Percentiles rank a stretch among this genome's conserved stretches.
Conservation (phyloP, 352 stramenopile genomes). For the Pseudoperonospora humuli region DNA sequence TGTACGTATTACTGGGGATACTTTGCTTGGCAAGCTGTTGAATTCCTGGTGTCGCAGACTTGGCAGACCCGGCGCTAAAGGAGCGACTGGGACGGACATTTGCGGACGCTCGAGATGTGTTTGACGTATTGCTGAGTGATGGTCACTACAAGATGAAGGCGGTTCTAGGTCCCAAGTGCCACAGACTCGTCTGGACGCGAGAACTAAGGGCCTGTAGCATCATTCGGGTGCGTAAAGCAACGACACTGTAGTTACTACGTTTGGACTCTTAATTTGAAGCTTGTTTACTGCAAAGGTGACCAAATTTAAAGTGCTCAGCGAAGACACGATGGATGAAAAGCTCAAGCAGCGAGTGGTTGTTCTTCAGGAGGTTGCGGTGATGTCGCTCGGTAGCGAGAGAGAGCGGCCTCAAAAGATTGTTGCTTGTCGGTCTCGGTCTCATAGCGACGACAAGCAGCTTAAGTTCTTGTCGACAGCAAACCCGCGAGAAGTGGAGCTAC, state of each 20-base stretch:
- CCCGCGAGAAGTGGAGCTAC: conserved; percentile 33
- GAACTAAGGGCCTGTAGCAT: conserved; percentile 24
- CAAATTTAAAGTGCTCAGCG: conserved; percentile 23
- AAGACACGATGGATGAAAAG: conserved; percentile 5
- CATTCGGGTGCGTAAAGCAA: conserved; percentile 20
- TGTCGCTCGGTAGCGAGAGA: background rate
- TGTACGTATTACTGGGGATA: too few species aligned
- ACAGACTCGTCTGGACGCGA: conserved; percentile 36
- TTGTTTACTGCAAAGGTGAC: conserved; percentile 9
- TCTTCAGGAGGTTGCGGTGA: conserved; percentile 10
- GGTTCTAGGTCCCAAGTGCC: conserved; percentile 28
- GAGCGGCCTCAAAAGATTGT: conserved; percentile 15
- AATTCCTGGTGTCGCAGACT: conserved; percentile 27
- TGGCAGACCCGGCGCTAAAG: conserved; percentile 37
- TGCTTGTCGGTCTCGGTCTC: background rate
- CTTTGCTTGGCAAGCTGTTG: too few species aligned
- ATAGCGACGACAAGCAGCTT: conserved; percentile 10
- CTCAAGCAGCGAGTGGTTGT: conserved; percentile 12
- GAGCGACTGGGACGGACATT: conserved; percentile 22
- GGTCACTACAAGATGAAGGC: conserved; percentile 45
- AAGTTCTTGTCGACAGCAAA: conserved; percentile 30
- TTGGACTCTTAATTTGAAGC: background rate
- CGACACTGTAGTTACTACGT: background rate
- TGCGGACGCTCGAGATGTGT: conserved; percentile 28
- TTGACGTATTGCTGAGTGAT: conserved; percentile 63